Evolutionary conservation across 2,329 filamentous ascomycete species (phyloP).

Genomic region (Ophiocordyceps camponoti-rufipedis): DNA sequence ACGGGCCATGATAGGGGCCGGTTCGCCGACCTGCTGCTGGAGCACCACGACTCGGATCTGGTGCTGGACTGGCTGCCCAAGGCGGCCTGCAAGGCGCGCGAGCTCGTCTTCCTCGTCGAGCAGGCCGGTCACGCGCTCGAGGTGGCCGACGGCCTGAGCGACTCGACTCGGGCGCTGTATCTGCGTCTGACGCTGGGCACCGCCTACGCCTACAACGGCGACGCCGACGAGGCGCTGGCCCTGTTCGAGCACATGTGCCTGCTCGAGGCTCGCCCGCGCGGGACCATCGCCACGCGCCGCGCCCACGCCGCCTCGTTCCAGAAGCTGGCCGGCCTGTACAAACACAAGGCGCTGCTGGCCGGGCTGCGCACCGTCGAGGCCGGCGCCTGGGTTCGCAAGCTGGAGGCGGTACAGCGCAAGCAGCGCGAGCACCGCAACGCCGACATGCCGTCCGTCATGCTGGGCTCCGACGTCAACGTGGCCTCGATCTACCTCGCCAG

Average conservation of each 20-base stretch:
- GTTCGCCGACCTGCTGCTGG: slow-evolving; percentile 17
- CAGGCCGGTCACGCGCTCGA: slow-evolving; percentile 14
- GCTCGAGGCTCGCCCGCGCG: slow-evolving; percentile 18
- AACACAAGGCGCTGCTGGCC: slow-evolving; percentile 12
- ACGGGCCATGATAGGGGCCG: slow-evolving; percentile 9
- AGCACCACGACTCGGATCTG: slow-evolving; percentile 13
- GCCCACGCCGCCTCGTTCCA: slow-evolving; percentile 22
- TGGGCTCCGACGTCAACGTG: slow-evolving; percentile 22
- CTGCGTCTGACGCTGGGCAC: slow-evolving; percentile 18
- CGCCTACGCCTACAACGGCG: slow-evolving; percentile 15
- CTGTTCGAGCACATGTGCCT: slow-evolving; percentile 18
- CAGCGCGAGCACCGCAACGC: slow-evolving; percentile 18
- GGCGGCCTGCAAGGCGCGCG: slow-evolving; percentile 16
- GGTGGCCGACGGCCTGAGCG: slow-evolving; percentile 14
- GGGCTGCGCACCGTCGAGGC: slow-evolving; percentile 11
- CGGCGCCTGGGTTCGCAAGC: slow-evolving; percentile 13
- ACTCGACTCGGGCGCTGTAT: slow-evolving; percentile 18
- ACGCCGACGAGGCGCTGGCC: slow-evolving; percentile 15
- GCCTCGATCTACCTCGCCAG: slow-evolving; percentile 21
- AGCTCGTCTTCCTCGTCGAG: slow-evolving; percentile 12
- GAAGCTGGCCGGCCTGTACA: slow-evolving; percentile 19
- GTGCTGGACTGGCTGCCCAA: slow-evolving; percentile 22
- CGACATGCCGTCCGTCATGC: slow-evolving; percentile 20
- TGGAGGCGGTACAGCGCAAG: slow-evolving; percentile 17
- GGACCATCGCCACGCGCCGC: slow-evolving; percentile 19